Evolutionary conservation across 805 yeast species (phyloP).

Genomic region (Wickerhamomyces bisporus): DNA sequence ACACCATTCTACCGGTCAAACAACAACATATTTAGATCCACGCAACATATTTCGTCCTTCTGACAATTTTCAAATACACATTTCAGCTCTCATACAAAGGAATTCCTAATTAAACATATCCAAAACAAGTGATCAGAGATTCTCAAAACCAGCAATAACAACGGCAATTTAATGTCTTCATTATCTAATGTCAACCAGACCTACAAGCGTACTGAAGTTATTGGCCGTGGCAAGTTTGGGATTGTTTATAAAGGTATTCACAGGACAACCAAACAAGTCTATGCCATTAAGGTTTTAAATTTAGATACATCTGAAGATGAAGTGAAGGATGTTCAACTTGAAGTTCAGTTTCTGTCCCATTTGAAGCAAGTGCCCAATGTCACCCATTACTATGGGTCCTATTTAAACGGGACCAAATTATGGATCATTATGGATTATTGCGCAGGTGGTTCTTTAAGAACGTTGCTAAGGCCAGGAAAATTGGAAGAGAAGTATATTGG

Average conservation of each 20-base stretch:
- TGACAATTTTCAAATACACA: too few species aligned
- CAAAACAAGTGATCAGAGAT: too few species aligned
- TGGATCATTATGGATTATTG: constrained; percentile 99
- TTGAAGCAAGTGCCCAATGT: constrained; percentile 85
- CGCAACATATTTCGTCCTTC: too few species aligned
- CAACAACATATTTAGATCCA: too few species aligned
- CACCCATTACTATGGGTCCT: constrained; percentile 87
- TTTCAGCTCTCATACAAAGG: too few species aligned
- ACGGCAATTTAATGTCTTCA: too few species aligned
- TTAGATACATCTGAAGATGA: constrained; percentile 93
- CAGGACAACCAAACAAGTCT: constrained; percentile 64
- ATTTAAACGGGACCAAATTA: constrained; percentile 78
- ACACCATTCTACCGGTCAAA: too few species aligned
- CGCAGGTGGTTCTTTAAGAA: constrained; percentile 82
- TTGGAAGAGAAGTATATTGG: constrained; percentile 81
- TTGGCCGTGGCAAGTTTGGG: constrained; percentile 97
- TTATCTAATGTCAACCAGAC: constrained; percentile 29
- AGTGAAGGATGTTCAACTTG: constrained; percentile 90
- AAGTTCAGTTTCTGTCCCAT: constrained; percentile 79
- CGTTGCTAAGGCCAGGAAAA: constrained; percentile 79
- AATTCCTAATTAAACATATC: too few species aligned
- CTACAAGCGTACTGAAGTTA: constrained; percentile 80
- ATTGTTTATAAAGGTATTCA: constrained; percentile 87
- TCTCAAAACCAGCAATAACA: too few species aligned
- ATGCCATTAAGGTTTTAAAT: constrained; percentile 90